Percentiles rank a stretch among this genome's conserved stretches.
Conservation (phyloP, 2,329 filamentous ascomycete genomes). For the Sporothrix schenckii region DNA sequence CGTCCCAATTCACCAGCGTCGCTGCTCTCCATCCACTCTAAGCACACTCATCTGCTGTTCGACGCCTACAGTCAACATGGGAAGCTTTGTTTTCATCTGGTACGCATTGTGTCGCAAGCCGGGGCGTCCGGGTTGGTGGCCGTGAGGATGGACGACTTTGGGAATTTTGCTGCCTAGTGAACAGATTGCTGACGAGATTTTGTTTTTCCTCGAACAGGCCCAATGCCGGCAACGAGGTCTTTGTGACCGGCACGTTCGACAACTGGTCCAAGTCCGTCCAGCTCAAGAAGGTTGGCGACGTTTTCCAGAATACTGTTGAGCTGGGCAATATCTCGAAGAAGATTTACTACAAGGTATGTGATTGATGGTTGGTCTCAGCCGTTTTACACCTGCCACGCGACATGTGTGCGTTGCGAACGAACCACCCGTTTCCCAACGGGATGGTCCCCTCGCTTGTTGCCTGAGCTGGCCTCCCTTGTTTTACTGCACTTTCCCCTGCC, state of each 20-base stretch:
- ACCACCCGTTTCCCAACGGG: background rate
- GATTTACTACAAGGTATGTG: slow-evolving; percentile 87
- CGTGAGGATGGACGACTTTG: background rate
- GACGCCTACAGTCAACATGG: slow-evolving; percentile 50
- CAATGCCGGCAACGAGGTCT: slow-evolving; percentile 81
- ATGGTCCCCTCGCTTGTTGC: background rate
- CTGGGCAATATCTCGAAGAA: slow-evolving; percentile 69
- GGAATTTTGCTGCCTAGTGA: background rate
- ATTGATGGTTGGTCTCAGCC: background rate
- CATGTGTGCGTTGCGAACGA: background rate
- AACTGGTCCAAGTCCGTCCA: slow-evolving; percentile 86
- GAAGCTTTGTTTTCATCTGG: slow-evolving; percentile 72
- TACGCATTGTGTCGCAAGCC: slow-evolving; percentile 42
- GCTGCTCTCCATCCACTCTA: background rate
- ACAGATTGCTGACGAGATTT: background rate
- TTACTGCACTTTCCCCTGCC: background rate
- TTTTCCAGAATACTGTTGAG: slow-evolving; percentile 80
- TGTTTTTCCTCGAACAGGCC: slow-evolving; percentile 60
- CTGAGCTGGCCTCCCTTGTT: background rate
- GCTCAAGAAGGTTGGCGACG: slow-evolving; percentile 72
- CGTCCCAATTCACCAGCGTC: background rate
- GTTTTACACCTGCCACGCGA: background rate
- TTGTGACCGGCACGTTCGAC: slow-evolving; percentile 94
- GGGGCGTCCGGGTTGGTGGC: background rate
- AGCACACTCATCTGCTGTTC: background rate